Percentiles rank a stretch among this genome's conserved stretches.
phyloP scores from a whole-genome alignment of 176 grass and related monocot genomes.

The Aegilops bicornis region DNA sequence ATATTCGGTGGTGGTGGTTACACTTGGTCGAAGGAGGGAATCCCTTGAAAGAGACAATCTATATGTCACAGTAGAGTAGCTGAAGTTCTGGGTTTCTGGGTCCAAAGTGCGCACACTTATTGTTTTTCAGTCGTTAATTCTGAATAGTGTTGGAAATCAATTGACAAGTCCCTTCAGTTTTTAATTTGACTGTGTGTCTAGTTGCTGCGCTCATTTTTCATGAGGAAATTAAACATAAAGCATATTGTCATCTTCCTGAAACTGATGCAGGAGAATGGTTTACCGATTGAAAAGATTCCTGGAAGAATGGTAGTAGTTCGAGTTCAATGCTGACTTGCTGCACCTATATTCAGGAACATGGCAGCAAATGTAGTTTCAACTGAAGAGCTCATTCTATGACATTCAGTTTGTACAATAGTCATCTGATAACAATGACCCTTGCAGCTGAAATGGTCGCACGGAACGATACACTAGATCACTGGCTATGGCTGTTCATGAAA shows the following conservation, averaged over 20 bases:
- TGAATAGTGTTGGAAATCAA: neutral
- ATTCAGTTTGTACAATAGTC: neutral
- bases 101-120: neutral
- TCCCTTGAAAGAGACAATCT: conserved; percentile 8
- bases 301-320: neutral
- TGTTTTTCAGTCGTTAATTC: neutral
- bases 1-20: neutral
- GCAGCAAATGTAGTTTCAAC: neutral
- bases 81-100: neutral
- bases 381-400: neutral
- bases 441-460: neutral
- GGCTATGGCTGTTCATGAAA: conserved; percentile 1
- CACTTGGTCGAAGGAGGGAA: neutral
- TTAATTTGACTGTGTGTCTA: neutral
- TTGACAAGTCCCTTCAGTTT: neutral
- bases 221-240: neutral
- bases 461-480: too few relatives aligned
- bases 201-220: neutral
- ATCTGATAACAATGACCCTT: neutral
- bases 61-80: neutral
- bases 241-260: neutral
- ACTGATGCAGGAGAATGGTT: neutral
- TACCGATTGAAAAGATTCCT: neutral
- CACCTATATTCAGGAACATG: neutral
- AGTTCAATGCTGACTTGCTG: neutral